These are phyloP conservation scores for Dioscorea cayenensis DNA, from an alignment of 116 monocot species.

Conservation along the genomic window DNA sequence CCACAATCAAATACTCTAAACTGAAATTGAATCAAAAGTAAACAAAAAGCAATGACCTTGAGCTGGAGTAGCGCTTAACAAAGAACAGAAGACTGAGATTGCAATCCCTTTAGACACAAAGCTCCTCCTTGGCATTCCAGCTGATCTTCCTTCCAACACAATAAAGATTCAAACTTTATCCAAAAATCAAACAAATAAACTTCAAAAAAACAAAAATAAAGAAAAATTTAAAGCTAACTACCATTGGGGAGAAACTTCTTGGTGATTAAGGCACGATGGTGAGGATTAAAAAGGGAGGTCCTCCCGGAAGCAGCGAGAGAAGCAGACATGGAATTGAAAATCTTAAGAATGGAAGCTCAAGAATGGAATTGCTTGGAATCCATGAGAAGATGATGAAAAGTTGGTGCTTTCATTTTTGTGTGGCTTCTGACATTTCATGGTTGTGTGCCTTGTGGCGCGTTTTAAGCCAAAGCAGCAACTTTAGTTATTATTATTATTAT, in stretches of 20 bases:
- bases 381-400: neutral
- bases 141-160: conserved; percentile 27
- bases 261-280: conserved; percentile 12
- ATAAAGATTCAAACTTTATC: conserved; percentile 5
- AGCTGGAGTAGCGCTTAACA: conserved; percentile 23
- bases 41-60: conserved; percentile 16
- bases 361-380: neutral
- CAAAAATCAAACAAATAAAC: neutral
- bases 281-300: conserved; percentile 1
- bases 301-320: conserved; percentile 19
- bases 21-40: neutral
- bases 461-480: too few species aligned
- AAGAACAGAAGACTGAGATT: conserved; percentile 43
- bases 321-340: conserved; percentile 17
- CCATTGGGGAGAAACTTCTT: conserved; percentile 14
- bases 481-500: too few species aligned
- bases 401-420: neutral
- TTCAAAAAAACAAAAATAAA: neutral
- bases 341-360: neutral
- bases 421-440: neutral
- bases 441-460: too few species aligned
- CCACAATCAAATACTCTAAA: neutral
- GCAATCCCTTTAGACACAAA: conserved; percentile 35
- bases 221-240: neutral
- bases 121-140: conserved; percentile 30